Conservation (phyloP, 1,284 basidiomycete species). For the Hemileia vastatrix region DNA sequence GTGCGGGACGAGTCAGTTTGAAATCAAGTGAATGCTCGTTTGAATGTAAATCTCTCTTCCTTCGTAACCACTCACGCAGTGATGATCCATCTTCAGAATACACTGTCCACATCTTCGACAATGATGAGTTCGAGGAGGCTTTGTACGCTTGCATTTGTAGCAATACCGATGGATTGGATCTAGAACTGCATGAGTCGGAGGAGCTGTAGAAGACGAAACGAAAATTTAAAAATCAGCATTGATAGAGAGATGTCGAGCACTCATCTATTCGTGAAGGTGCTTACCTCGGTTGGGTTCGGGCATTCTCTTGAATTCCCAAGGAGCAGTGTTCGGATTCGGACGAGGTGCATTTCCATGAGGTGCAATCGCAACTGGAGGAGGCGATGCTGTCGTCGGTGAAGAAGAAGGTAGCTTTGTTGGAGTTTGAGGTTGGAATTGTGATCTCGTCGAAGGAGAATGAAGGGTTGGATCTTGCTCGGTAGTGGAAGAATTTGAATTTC, state of each 20-base stretch:
- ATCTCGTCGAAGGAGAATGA: background rate
- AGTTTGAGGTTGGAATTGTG: background rate
- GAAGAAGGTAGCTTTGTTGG: constrained; percentile 21
- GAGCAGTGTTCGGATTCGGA: constrained; percentile 21
- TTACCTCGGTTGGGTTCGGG: constrained; percentile 5
- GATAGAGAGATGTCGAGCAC: too few species aligned
- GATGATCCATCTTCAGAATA: constrained; percentile 64
- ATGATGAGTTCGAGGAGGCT: constrained; percentile 64
- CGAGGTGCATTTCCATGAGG: too few species aligned
- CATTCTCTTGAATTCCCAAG: constrained; percentile 6
- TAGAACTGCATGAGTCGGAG: too few species aligned
- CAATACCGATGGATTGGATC: constrained; percentile 33
- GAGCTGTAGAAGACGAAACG: background rate
- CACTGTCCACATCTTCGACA: constrained; percentile 64
- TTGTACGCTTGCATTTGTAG: constrained; percentile 49
- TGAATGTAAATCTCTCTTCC: too few species aligned
- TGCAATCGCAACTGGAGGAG: constrained; percentile 1
- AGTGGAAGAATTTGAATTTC: background rate
- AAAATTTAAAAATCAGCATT: too few species aligned
- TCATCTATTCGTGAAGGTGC: too few species aligned
- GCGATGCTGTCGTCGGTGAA: background rate
- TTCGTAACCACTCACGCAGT: too few species aligned
- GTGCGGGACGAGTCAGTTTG: background rate
- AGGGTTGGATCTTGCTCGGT: background rate
- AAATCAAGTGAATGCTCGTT: constrained; percentile 47